These are phyloP conservation scores for Dendrocalamus latiflorus DNA, from an alignment of 202 grass and related monocot genomes.

Conservation along the genomic window DNA sequence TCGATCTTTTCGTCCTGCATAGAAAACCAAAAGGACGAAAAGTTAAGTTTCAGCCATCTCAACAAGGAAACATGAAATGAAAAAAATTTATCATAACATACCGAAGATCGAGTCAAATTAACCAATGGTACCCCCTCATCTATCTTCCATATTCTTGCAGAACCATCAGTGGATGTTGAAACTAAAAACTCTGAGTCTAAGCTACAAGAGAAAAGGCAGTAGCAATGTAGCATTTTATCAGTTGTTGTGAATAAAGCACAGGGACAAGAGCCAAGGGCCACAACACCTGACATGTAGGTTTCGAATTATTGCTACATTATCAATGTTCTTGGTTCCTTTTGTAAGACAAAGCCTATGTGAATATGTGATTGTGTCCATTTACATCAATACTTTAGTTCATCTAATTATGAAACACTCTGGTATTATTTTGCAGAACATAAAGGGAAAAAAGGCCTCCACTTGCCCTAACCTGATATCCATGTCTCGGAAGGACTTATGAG, in stretches of 20 bases:
- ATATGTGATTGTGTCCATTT: constrained; percentile 15
- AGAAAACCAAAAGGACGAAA: constrained; percentile 20
- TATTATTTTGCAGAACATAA: background rate
- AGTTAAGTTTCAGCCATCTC: constrained; percentile 1
- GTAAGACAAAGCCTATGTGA: background rate
- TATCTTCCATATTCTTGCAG: constrained; percentile 99
- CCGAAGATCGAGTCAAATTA: constrained; percentile 72
- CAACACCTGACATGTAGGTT: background rate
- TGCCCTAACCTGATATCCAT: constrained; percentile 94
- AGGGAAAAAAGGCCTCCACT: background rate
- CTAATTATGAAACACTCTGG: background rate
- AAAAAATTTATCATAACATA: constrained; percentile 29
- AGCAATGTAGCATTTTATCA: constrained; percentile 15
- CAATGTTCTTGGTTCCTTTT: background rate
- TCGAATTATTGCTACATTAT: background rate
- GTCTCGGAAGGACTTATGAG: constrained; percentile 86
- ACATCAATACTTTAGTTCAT: constrained; percentile 15
- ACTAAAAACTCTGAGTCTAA: constrained; percentile 99
- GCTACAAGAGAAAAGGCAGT: constrained; percentile 52
- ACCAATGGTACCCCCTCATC: constrained; percentile 71
- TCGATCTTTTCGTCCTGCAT: constrained; percentile 87
- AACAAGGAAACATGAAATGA: background rate
- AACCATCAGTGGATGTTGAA: constrained; percentile 87
- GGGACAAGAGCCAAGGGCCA: background rate
- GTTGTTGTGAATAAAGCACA: constrained; percentile 1